A percentile compares a stretch with the other conserved stretches of the same genome.
Evolutionary conservation across 1,139 yeast genomes (phyloP).

Genomic region (Blastobotrys persicus): DNA sequence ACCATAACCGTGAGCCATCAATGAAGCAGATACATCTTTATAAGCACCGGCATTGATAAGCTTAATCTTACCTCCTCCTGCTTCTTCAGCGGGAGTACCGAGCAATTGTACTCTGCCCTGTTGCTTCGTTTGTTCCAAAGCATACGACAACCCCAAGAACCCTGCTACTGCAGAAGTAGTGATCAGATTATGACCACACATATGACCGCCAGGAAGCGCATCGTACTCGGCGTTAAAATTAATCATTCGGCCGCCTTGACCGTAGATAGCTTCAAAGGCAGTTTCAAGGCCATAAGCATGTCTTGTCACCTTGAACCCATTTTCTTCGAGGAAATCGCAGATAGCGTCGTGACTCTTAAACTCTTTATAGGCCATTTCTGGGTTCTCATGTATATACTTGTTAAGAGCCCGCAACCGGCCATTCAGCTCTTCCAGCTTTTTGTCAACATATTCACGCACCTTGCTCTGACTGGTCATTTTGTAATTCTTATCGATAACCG

Average conservation of each 20-base stretch:
- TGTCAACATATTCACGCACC: background rate
- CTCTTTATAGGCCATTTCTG: slow-evolving; percentile 13
- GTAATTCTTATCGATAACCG: no score
- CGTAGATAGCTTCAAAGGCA: slow-evolving; percentile 11
- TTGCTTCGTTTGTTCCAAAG: slow-evolving; percentile 24
- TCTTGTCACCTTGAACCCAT: slow-evolving; percentile 13
- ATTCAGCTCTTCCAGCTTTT: background rate
- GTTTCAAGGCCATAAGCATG: slow-evolving; percentile 17
- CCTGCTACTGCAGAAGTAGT: slow-evolving; percentile 27
- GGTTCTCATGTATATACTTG: slow-evolving; percentile 14
- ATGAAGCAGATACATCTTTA: slow-evolving; percentile 26
- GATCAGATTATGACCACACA: slow-evolving; percentile 33
- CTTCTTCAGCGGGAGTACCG: slow-evolving; percentile 35
- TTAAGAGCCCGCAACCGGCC: slow-evolving; percentile 10
- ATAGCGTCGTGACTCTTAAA: slow-evolving; percentile 14
- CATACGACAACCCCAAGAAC: slow-evolving; percentile 23
- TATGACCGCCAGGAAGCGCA: slow-evolving; percentile 34
- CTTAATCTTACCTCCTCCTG: slow-evolving; percentile 31
- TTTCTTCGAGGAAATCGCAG: slow-evolving; percentile 12
- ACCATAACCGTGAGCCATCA: slow-evolving; percentile 30
- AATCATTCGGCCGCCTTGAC: slow-evolving; percentile 12
- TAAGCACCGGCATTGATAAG: slow-evolving; percentile 31
- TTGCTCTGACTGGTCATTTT: background rate
- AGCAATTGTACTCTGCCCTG: slow-evolving; percentile 30
- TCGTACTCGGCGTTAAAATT: slow-evolving; percentile 21